phyloP scores from a whole-genome alignment of 306 rosid genomes.

The Oxytropis ochrocephala region DNA sequence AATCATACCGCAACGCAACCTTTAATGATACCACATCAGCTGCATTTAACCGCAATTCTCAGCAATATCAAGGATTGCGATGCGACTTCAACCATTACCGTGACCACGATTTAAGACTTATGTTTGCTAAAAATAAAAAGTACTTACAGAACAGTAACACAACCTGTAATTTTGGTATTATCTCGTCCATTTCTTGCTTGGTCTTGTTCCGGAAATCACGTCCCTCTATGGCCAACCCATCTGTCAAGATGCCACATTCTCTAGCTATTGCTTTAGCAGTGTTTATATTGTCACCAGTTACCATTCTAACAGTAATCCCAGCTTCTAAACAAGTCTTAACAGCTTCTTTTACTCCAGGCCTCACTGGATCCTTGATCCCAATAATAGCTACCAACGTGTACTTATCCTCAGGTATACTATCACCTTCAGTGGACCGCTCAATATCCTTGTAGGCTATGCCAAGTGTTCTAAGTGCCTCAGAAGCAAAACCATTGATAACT shows the following conservation, averaged over 20 bases:
- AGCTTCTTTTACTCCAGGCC: slow-evolving; percentile 78
- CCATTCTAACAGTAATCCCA: slow-evolving; percentile 78
- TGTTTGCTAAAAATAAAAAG: background rate
- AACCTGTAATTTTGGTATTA: slow-evolving; percentile 89
- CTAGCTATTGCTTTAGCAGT: slow-evolving; percentile 95
- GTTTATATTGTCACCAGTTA: slow-evolving; percentile 87
- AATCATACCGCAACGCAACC: background rate
- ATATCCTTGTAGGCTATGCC: slow-evolving; percentile 60
- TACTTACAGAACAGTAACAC: background rate
- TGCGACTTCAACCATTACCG: background rate
- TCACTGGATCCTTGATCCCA: slow-evolving; percentile 92
- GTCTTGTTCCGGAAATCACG: slow-evolving; percentile 61
- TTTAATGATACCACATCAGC: background rate
- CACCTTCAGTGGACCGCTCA: slow-evolving; percentile 20
- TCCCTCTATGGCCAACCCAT: slow-evolving; percentile 87
- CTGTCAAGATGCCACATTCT: slow-evolving; percentile 91
- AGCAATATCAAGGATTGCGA: background rate
- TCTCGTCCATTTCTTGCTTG: slow-evolving; percentile 47
- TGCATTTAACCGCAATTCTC: background rate
- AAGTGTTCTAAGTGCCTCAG: slow-evolving; percentile 79
- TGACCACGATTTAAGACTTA: background rate
- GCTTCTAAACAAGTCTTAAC: slow-evolving; percentile 72
- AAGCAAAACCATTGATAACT: slow-evolving; percentile 57
- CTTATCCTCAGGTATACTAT: slow-evolving; percentile 45
- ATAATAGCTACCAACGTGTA: slow-evolving; percentile 59